Percentiles rank a stretch among this genome's conserved stretches.
phyloP scores from a whole-genome alignment of 805 yeast genomes.

The Starmera dryadoides region DNA sequence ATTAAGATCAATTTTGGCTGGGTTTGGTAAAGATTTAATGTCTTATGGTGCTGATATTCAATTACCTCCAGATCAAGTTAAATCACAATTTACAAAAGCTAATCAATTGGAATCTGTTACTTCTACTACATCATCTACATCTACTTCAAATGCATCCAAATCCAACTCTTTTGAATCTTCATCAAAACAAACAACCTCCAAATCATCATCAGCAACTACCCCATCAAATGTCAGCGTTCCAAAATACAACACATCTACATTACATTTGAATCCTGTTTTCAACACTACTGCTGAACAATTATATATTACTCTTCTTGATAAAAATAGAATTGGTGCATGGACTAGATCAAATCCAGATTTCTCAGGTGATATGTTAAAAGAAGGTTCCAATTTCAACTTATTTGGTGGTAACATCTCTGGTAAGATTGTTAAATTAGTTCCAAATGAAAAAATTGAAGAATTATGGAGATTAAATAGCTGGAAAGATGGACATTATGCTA shows the following conservation, averaged over 20 bases:
- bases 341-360: conserved; percentile 62
- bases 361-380: conserved; percentile 35
- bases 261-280: conserved; percentile 73
- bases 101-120: conserved; percentile 29
- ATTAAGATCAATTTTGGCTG: conserved; percentile 49
- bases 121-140: conserved; percentile 4
- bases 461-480: conserved; percentile 87
- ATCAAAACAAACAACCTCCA: conserved; percentile 8
- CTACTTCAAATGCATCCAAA: conserved; percentile 5
- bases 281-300: conserved; percentile 84
- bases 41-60: conserved; percentile 85
- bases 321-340: conserved; percentile 84
- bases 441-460: conserved; percentile 55
- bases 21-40: conserved; percentile 77
- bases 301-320: conserved; percentile 69
- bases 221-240: conserved; percentile 31
- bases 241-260: conserved; percentile 72
- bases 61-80: conserved; percentile 59
- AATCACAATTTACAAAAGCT: conserved; percentile 46
- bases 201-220: conserved; percentile 11
- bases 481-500: conserved; percentile 80
- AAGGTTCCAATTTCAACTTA: conserved; percentile 56
- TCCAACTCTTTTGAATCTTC: conserved; percentile 9
- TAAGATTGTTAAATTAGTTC: conserved; percentile 50
- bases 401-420: conserved; percentile 89